phyloP scores from a whole-genome alignment of 371 early-diverging fungal genomes.

The Rhizomucor pusillus region DNA sequence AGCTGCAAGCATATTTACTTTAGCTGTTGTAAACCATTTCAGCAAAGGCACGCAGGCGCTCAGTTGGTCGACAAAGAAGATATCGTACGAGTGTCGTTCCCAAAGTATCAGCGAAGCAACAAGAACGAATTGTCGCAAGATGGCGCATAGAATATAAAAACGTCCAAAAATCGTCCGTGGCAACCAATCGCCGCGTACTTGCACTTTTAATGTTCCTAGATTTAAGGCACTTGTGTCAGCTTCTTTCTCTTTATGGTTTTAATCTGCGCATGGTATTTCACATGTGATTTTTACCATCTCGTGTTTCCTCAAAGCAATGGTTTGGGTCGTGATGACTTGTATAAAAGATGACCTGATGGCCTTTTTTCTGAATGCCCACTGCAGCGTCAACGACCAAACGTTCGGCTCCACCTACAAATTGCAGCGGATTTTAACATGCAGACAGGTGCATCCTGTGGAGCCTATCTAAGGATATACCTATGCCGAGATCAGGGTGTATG shows the following conservation, averaged over 20 bases:
- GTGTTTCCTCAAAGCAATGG: constrained; percentile 93
- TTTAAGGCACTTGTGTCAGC: constrained; percentile 8
- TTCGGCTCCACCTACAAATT: constrained; percentile 87
- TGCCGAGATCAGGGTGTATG: constrained; percentile 91
- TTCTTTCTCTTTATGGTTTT: neutral
- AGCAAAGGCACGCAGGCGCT: constrained; percentile 83
- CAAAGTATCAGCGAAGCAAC: constrained; percentile 46
- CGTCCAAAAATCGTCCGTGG: constrained; percentile 71
- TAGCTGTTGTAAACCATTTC: constrained; percentile 55
- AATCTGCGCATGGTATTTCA: neutral
- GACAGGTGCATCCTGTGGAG: too few relatives aligned
- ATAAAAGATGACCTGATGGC: constrained; percentile 80
- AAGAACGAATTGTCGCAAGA: constrained; percentile 75
- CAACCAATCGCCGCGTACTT: constrained; percentile 68
- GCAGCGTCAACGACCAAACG: constrained; percentile 95
- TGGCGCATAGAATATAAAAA: constrained; percentile 81
- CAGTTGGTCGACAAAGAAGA: constrained; percentile 90
- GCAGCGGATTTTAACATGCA: too few relatives aligned
- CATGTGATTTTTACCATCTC: constrained; percentile 58
- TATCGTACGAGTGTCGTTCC: constrained; percentile 59
- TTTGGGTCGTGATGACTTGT: constrained; percentile 88
- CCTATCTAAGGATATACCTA: constrained; percentile 50
- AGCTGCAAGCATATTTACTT: constrained; percentile 33
- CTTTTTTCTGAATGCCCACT: constrained; percentile 71
- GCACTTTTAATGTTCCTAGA: constrained; percentile 70